These are phyloP conservation scores for Fusarium chlamydosporum DNA, from an alignment of 2,329 filamentous ascomycete genomes.

Conservation along the genomic window DNA sequence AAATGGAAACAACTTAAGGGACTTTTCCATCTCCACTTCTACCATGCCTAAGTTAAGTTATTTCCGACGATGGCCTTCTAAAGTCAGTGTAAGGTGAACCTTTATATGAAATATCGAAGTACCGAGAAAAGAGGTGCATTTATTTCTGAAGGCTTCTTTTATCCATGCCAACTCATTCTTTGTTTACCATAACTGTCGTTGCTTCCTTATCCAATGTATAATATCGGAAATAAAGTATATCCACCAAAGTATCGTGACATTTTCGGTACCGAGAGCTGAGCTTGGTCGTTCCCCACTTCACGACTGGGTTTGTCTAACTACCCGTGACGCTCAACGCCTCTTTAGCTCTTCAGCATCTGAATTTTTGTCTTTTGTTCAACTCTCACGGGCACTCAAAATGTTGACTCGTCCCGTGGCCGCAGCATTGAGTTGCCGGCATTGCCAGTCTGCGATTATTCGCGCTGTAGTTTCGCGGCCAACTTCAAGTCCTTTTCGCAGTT, in stretches of 20 bases:
- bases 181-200: too few species aligned
- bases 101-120: not conserved
- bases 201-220: not conserved
- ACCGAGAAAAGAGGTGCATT: too few species aligned
- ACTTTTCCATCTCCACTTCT: slow-evolving; percentile 22
- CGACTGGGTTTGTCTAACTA: slow-evolving; percentile 10
- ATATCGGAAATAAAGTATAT: not conserved
- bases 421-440: slow-evolving; percentile 53
- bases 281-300: slow-evolving; percentile 36
- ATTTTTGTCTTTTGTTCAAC: slow-evolving; percentile 7
- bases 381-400: slow-evolving; percentile 44
- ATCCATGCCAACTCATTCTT: too few species aligned
- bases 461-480: slow-evolving; percentile 49
- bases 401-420: slow-evolving; percentile 52
- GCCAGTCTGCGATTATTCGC: slow-evolving; percentile 51
- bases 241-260: not conserved
- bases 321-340: slow-evolving; percentile 23
- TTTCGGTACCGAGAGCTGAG: slow-evolving; percentile 9
- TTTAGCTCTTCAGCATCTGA: slow-evolving; percentile 9
- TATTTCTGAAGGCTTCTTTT: too few species aligned
- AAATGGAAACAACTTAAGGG: slow-evolving; percentile 11
- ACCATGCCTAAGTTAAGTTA: not conserved
- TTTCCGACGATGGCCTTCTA: not conserved
- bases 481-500: slow-evolving; percentile 42
- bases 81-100: slow-evolving; percentile 3